phyloP scores from a whole-genome alignment of 2,329 filamentous ascomycete genomes.

The Cercospora zeae-maydis region DNA sequence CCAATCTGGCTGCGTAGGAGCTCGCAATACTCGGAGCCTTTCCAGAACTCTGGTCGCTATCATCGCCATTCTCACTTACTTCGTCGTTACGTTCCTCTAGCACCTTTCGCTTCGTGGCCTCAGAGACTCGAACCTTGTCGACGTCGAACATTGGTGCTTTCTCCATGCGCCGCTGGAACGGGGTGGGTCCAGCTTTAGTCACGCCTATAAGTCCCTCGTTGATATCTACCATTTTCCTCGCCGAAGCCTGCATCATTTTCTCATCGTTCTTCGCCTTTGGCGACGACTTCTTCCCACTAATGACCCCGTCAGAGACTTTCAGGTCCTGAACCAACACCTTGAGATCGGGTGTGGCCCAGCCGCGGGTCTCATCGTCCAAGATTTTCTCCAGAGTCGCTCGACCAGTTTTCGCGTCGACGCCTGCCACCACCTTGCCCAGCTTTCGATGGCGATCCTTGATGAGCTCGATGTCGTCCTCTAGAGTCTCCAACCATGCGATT shows the following conservation, averaged over 20 bases:
- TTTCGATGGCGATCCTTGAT: constrained; percentile 1
- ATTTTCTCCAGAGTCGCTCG: neutral
- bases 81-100: neutral
- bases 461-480: neutral
- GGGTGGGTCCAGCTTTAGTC: neutral
- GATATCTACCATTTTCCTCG: neutral
- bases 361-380: neutral
- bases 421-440: neutral
- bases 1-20: neutral
- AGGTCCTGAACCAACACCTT: neutral
- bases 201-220: neutral
- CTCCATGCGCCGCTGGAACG: neutral
- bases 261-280: neutral
- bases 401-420: neutral
- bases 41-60: neutral
- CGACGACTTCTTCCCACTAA: neutral
- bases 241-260: neutral
- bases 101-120: neutral
- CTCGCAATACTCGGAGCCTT: neutral
- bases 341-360: neutral
- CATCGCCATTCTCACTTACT: neutral
- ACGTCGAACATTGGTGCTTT: constrained; percentile 1
- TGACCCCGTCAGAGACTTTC: neutral
- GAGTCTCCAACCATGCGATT: neutral
- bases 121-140: neutral